Evolutionary conservation across 2,329 filamentous ascomycete genomes (phyloP).

Genomic region (Acephala macrosclerotiorum): DNA sequence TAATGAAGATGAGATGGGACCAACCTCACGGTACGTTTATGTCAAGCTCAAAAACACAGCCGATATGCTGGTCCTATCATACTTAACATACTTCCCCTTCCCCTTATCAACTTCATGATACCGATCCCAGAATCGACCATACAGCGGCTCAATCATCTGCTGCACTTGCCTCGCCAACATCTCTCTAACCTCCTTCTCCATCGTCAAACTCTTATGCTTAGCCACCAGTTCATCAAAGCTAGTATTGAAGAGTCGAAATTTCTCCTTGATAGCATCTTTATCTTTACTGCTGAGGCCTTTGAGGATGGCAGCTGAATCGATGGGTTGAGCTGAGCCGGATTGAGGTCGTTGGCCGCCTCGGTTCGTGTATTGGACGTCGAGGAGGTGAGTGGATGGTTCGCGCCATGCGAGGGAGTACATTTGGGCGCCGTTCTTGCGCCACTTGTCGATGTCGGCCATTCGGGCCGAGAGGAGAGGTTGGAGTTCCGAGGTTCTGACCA

Average conservation of each 20-base stretch:
- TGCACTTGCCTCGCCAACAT: constrained; percentile 86
- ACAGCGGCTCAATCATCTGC: constrained; percentile 90
- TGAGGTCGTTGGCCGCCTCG: constrained; percentile 67
- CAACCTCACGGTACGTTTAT: not conserved
- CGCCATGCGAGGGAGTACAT: constrained; percentile 89
- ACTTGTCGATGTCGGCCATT: constrained; percentile 75
- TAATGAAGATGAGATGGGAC: too few species aligned
- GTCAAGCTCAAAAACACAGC: constrained; percentile 55
- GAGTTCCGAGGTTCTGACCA: constrained; percentile 83
- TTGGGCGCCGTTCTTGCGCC: constrained; percentile 85
- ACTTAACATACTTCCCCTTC: constrained; percentile 97
- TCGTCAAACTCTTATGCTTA: constrained; percentile 82
- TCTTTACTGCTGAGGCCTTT: constrained; percentile 88
- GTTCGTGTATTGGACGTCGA: constrained; percentile 92
- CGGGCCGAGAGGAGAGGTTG: constrained; percentile 72
- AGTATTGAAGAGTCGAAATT: constrained; percentile 90
- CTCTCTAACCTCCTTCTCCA: constrained; percentile 89
- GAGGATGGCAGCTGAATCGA: constrained; percentile 83
- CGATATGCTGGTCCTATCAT: constrained; percentile 85
- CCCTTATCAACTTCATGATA: constrained; percentile 99
- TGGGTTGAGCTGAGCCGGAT: constrained; percentile 67
- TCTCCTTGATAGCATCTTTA: constrained; percentile 94
- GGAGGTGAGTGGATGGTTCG: constrained; percentile 82
- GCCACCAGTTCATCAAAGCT: constrained; percentile 88
- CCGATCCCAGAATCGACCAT: constrained; percentile 93